Percentiles rank a stretch among this genome's conserved stretches.
phyloP scores from a whole-genome alignment of 2,329 filamentous ascomycete genomes.

The Thielaviopsis euricoi region DNA sequence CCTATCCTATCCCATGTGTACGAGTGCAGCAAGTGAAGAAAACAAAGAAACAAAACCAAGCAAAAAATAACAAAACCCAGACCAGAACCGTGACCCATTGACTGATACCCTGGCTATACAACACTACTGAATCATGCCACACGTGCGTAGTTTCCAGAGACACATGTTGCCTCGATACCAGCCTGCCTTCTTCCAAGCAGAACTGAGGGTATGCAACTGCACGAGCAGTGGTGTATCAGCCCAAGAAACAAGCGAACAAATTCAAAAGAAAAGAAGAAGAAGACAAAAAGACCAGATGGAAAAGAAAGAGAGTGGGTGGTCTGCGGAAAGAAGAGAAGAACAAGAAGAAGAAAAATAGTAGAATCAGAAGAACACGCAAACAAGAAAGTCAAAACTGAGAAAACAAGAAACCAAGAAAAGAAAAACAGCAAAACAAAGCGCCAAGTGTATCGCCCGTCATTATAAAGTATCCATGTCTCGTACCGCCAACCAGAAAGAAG shows the following conservation, averaged over 20 bases:
- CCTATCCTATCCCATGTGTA: not conserved
- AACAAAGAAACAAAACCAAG: not conserved
- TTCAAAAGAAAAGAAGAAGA: not conserved
- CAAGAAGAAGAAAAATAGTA: not conserved
- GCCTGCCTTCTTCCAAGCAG: no score
- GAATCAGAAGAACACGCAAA: not conserved
- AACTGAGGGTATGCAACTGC: no score
- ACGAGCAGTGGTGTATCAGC: not conserved
- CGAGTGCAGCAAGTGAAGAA: not conserved
- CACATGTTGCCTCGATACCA: no score
- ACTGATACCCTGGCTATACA: not conserved
- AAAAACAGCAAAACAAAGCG: not conserved
- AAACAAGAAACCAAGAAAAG: not conserved
- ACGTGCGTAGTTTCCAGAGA: no score
- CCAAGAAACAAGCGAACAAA: not conserved
- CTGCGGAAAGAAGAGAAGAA: not conserved
- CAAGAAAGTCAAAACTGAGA: not conserved
- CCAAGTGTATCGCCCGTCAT: not conserved
- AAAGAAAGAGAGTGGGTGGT: not conserved
- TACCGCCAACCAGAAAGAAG: not conserved
- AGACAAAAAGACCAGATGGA: not conserved
- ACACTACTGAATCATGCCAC: not conserved
- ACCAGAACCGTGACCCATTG: not conserved
- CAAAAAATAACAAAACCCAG: not conserved
- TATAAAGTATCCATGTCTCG: not conserved